phyloP scores from a whole-genome alignment of 2,329 filamentous ascomycete species.

The Paracamarosporium sp. region DNA sequence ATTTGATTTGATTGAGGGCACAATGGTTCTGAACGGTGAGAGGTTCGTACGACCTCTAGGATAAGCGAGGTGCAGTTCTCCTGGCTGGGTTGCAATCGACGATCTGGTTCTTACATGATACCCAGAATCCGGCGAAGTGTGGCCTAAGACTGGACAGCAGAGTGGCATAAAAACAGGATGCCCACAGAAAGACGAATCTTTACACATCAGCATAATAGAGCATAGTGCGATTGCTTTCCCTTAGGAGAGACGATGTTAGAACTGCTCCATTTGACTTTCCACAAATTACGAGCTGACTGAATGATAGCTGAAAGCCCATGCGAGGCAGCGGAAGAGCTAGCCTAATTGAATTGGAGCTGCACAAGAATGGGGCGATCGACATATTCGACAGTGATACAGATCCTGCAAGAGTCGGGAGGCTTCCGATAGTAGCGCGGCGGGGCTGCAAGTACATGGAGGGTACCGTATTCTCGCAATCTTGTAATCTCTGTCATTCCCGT shows the following conservation, averaged over 20 bases:
- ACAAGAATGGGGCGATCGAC: not conserved
- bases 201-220: too few species aligned
- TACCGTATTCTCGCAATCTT: not conserved
- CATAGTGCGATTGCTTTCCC: too few species aligned
- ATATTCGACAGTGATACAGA: not conserved
- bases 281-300: not conserved
- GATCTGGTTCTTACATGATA: not conserved
- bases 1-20: not conserved
- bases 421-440: not conserved
- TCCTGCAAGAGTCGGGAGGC: conserved; percentile 1
- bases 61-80: not conserved
- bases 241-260: too few species aligned
- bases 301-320: not conserved
- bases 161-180: too few species aligned
- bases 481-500: not conserved
- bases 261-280: not conserved
- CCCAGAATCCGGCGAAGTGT: not conserved
- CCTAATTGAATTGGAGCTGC: not conserved
- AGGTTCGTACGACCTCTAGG: not conserved
- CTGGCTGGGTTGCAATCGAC: not conserved
- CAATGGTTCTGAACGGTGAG: not conserved
- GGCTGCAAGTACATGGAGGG: not conserved
- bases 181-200: too few species aligned
- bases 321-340: not conserved
- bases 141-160: not conserved